Evolutionary conservation across 1,139 yeast genomes (phyloP), one percentile per base, ranked within the genome.

Genomic region (Candida smagusa): DNA sequence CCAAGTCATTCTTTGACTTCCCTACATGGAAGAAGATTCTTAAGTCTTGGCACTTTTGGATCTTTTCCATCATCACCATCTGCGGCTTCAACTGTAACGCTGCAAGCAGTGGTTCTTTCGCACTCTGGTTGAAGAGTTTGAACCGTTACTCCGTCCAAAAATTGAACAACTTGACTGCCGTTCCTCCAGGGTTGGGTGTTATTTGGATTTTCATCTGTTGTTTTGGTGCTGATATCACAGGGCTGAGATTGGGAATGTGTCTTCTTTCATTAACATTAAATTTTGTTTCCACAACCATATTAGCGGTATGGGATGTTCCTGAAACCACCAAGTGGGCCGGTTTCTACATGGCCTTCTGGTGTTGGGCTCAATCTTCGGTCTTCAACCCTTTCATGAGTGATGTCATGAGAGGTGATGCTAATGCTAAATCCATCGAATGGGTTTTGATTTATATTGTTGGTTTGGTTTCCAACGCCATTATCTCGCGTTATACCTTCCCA

Each of bases 161-260:
- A 45, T 52, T 71, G 24, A 74, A 77, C 44, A 48, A 62, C 33
- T 48, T 54, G 28, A 58, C 77, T 7, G 61, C 79, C 36, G 56
- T 71, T 12, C 67, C 79, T 3, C 76, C 80, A 1, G 79, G 72
- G 2, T 54, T 76, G 12, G 81, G 81, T 36, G 59, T 77, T 26
- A 45, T 70, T 7, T 74, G 72, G 61, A 58, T 78, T 34, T 45
- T 66, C 19, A 46, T 72, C 12, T 61, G 66, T 9, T 56, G 63
- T 43, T 45, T 52, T 33, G 60, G 59, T n/a, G 64, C 64, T 1
- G 64, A 59, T 44, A 28, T 58, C 27, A 55, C 61, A 16, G 48
- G 56, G 12, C 57, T 54, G 37, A 44, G 65, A 29, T 60, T 58
- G 47, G 55, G 49, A 5, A 46, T 56, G 39, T 55, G 58, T 28